Base-by-base conservation (phyloP, 2,329 filamentous ascomycete genomes). In the Helminthosporium solani region DNA sequence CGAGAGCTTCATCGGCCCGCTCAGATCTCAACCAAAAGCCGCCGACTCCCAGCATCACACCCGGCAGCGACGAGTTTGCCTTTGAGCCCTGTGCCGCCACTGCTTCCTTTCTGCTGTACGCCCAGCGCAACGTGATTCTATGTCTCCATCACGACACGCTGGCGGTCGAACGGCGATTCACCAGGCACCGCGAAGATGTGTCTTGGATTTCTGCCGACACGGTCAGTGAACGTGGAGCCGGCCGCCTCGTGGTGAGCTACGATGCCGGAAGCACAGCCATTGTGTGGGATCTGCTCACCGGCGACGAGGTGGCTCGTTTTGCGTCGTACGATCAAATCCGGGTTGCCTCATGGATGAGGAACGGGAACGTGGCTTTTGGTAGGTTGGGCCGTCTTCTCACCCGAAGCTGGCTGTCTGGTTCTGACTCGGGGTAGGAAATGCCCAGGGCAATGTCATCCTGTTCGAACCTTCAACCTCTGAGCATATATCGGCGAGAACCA, bases 301-400 rank as follows among this genome's bases (percentile, higher is more conserved):
- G 94, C 39, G 85, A 90, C 49, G 90, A 96, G 70, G 81, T 96
- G 47, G 85, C 92, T 31, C 82, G 91, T n/a, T 97, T 97, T 73
- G 85, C 86, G 19, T 94, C 91, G 0, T 96, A 95, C 64, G 90
- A 95, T 63, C 83, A 88, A 56, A 80, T 97, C 53, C 85, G 85
- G 18, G 86, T 89, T 23, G 92, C 91, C 30, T 80, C 88, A 11
- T 99, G 94, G 90, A 96, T 99, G 91, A 82, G 86, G 35, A 96
- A 96, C 73, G 94, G 94, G 44, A 95, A 96, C 73, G 86, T 99
- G 56, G 92, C 90, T 30, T 97, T 97, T 76, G 94, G 92, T 96
- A 78, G 70, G 84, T 58, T n/a, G 27, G 15, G 21, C n/a, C 18
- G 14, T 19, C 6, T 34, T 31, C 28, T n/a, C 28, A n/a, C 28